Base-by-base conservation (phyloP, 1,284 basidiomycete species). In the Ganoderma sp. region DNA sequence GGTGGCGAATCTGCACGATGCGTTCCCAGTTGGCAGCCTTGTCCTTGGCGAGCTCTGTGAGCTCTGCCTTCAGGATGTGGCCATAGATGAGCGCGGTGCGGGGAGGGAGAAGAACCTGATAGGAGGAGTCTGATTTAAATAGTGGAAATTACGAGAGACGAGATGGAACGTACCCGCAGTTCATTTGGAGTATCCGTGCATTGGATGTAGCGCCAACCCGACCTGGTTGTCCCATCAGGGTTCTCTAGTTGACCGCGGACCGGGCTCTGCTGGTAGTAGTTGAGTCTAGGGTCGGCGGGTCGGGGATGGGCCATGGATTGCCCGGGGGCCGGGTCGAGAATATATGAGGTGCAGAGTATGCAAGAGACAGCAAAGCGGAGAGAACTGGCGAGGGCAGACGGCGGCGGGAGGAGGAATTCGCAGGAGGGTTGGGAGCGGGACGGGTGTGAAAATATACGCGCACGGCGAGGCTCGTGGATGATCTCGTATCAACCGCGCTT, bases 181-280 rank as follows among this genome's bases (percentile, higher is more conserved):
- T 92, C 89, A 78, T 90, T 87, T 17, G 85, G 87, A 41, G 90
- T 91, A 75, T 92, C 90, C 19, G 90, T 91, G 68, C 88, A 89
- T 76, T 92, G 90, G 61, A 92, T 80, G 77, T 87, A 92, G 70
- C 90, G 82, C 84, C 88, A 90, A 64, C 90, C 90, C 17, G 81
- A 81, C 63, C 81, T 81, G 42, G 88, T 83, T 60, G 79, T 78
- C 9, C 84, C 79, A 74, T 90, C 87, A 45, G 85, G 82, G 28
- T 87, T 84, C 75, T 92, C 91, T 59, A 92, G 83, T 75, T 90
- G 90, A 37, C 91, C 90, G 77, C 90, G 84, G 64, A 92, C 86
- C 37, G 90, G 88, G 75, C 86, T 89, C 64, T 85, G 79, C 64
- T 85, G 84, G 71, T 86, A 83, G 74, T 89, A 86, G 73, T 88